Percentiles rank a stretch among this genome's conserved stretches.
Evolutionary conservation across 2,329 filamentous ascomycete species (phyloP).

Genomic region (Botrytis paeoniae): DNA sequence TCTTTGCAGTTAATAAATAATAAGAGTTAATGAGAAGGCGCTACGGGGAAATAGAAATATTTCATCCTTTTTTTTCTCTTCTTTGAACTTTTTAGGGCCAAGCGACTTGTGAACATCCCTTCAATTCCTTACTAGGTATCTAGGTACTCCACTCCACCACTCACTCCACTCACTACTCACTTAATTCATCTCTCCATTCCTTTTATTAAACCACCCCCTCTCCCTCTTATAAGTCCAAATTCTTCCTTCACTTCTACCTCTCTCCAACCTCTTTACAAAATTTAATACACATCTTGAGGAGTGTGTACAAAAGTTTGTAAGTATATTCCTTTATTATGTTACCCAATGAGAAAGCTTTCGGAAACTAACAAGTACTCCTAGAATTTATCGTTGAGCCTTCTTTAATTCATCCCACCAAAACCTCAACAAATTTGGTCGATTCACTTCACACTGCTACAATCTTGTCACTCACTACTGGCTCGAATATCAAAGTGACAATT

Average conservation of each 20-base stretch:
- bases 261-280: neutral
- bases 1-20: neutral
- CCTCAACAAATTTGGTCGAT: constrained; percentile 15
- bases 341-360: neutral
- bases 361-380: neutral
- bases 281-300: constrained; percentile 11
- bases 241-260: neutral
- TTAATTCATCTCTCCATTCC: neutral
- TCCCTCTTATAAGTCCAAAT: neutral
- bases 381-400: constrained; percentile 12
- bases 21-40: neutral
- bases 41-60: neutral
- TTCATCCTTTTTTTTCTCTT: neutral
- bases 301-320: constrained; percentile 3
- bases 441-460: constrained; percentile 3
- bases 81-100: neutral
- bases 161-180: neutral
- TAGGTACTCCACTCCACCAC: neutral
- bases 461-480: neutral
- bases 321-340: neutral
- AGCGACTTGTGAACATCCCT: neutral
- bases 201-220: neutral
- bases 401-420: constrained; percentile 9
- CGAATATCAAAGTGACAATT: neutral
- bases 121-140: neutral